phyloP scores from a whole-genome alignment of 73 alveolate species.

The Urostyla sp. region DNA sequence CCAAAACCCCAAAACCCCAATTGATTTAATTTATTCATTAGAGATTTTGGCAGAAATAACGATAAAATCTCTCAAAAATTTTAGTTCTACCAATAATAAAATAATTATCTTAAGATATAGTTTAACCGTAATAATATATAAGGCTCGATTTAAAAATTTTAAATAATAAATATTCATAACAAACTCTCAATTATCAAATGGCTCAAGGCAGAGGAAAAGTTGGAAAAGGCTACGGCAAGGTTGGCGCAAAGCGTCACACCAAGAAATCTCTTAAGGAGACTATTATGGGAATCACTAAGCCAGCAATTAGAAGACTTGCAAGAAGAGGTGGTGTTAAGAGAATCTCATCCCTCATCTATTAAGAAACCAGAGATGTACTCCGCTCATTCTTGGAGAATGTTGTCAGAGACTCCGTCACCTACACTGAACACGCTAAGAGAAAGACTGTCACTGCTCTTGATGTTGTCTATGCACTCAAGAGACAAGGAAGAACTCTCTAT shows the following conservation, averaged over 20 bases:
- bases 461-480: constrained; percentile 87
- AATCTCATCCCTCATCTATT: constrained; percentile 78
- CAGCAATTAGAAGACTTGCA: constrained; percentile 87
- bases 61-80: too few relatives aligned
- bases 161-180: too few relatives aligned
- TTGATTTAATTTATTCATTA: too few relatives aligned
- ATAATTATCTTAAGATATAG: too few relatives aligned
- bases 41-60: too few relatives aligned
- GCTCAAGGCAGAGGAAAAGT: constrained; percentile 54
- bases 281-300: constrained; percentile 83
- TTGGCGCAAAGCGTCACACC: constrained; percentile 66
- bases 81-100: too few relatives aligned
- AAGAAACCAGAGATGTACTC: constrained; percentile 82
- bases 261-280: constrained; percentile 71
- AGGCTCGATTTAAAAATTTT: too few relatives aligned
- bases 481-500: constrained; percentile 90
- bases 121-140: too few relatives aligned
- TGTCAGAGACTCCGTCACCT: constrained; percentile 83
- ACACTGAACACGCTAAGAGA: constrained; percentile 90
- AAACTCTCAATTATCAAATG: too few relatives aligned
- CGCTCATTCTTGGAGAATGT: constrained; percentile 80
- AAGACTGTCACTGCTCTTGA: constrained; percentile 89
- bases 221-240: constrained; percentile 67
- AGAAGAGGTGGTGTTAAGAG: constrained; percentile 93
- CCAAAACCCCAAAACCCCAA: too few relatives aligned